Conservation (phyloP, 306 rosid genomes). For the Rosa multiflora region DNA sequence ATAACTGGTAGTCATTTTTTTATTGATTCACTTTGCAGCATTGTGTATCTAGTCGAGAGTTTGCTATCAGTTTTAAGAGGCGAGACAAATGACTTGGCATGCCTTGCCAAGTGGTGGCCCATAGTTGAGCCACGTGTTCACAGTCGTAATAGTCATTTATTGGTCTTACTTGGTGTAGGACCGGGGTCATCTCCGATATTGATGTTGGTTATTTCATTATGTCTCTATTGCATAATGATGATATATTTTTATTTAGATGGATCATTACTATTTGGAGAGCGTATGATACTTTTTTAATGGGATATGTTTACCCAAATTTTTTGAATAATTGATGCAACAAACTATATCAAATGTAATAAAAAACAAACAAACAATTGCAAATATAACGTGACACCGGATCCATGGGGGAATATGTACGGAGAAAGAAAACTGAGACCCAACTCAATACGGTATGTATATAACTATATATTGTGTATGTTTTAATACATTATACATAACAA, state of each 20-base stretch:
- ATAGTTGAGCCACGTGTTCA: neutral
- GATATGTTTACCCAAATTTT: too few relatives aligned
- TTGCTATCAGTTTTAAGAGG: too few relatives aligned
- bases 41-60: too few relatives aligned
- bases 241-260: neutral
- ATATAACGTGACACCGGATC: neutral
- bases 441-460: slow-evolving; percentile 2
- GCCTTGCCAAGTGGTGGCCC: neutral
- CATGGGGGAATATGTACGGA: neutral
- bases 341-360: too few relatives aligned
- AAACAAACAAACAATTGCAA: neutral
- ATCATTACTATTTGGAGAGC: neutral
- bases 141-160: neutral
- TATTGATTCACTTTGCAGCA: too few relatives aligned
- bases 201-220: too few relatives aligned
- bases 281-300: neutral
- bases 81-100: neutral
- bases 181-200: neutral
- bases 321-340: neutral
- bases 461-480: neutral
- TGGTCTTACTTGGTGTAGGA: neutral
- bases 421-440: slow-evolving; percentile 8
- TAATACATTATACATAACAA: neutral
- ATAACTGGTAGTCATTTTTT: too few relatives aligned
- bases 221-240: neutral